phyloP scores from a whole-genome alignment of 805 yeast species.

The Starmerella apicola region DNA sequence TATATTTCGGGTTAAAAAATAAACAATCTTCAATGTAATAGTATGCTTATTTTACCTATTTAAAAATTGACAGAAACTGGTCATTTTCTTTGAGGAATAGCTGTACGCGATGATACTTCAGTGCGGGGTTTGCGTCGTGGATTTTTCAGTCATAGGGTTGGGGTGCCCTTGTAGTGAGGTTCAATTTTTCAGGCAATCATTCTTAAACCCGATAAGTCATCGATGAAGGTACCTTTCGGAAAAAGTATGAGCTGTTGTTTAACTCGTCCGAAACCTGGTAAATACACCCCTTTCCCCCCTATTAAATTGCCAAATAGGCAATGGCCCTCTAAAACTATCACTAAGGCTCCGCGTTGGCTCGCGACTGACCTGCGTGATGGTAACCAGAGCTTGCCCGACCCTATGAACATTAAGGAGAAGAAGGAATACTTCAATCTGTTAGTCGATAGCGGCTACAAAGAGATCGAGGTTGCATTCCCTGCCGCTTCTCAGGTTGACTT shows the following conservation, averaged over 20 bases:
- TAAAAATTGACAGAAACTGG: too few species aligned
- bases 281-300: constrained; percentile 47
- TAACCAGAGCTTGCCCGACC: constrained; percentile 74
- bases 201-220: too few species aligned
- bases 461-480: constrained; percentile 74
- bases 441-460: constrained; percentile 65
- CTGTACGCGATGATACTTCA: too few species aligned
- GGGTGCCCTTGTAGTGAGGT: too few species aligned
- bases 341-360: constrained; percentile 66
- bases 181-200: too few species aligned
- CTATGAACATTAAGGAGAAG: constrained; percentile 73
- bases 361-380: constrained; percentile 78
- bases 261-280: constrained; percentile 22
- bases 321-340: constrained; percentile 54
- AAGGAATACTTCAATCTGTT: constrained; percentile 56
- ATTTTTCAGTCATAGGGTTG: too few species aligned
- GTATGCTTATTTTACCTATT: too few species aligned
- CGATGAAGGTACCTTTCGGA: too few species aligned
- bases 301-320: constrained; percentile 47
- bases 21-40: too few species aligned
- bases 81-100: too few species aligned
- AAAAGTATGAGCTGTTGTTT: constrained; percentile 11
- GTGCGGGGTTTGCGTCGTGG: too few species aligned
- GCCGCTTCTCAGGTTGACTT: constrained; percentile 70
- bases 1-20: too few species aligned